Evolutionary conservation across 441 rosid genomes (phyloP).

Genomic region (Pelargonium australe): DNA sequence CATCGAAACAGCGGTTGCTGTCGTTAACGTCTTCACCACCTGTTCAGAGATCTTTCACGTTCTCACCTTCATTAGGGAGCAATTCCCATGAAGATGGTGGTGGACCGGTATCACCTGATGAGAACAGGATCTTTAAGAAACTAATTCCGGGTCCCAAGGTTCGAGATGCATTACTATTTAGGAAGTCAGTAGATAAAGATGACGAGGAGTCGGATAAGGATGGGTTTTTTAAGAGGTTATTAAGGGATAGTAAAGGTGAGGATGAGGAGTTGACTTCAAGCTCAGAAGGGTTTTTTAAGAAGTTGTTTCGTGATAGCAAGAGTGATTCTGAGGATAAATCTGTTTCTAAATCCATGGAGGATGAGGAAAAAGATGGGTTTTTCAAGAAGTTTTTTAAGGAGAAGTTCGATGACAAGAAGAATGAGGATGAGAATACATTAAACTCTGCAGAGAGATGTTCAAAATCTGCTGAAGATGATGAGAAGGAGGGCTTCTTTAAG

Average conservation of each 20-base stretch:
- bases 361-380: conserved; percentile 84
- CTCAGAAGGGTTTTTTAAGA: conserved; percentile 89
- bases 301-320: conserved; percentile 61
- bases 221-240: conserved; percentile 77
- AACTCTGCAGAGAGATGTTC: conserved; percentile 48
- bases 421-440: conserved; percentile 31
- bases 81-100: conserved; percentile 60
- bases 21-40: conserved; percentile 80
- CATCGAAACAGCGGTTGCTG: conserved; percentile 82
- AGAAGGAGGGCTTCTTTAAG: conserved; percentile 76
- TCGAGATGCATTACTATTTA: conserved; percentile 85
- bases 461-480: conserved; percentile 77
- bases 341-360: conserved; percentile 56
- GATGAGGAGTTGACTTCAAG: conserved; percentile 65
- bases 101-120: conserved; percentile 52
- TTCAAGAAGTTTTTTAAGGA: conserved; percentile 75
- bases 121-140: conserved; percentile 79
- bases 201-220: conserved; percentile 86
- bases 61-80: conserved; percentile 56
- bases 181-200: conserved; percentile 89
- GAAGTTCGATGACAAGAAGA: conserved; percentile 68
- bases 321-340: conserved; percentile 52
- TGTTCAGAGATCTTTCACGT: conserved; percentile 53
- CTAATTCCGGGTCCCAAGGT: conserved; percentile 88
- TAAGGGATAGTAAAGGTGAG: conserved; percentile 65